A percentile compares a stretch with the other conserved stretches of the same genome.
phyloP scores from a whole-genome alignment of 345 rosid species.

The Clarkia xantiana region DNA sequence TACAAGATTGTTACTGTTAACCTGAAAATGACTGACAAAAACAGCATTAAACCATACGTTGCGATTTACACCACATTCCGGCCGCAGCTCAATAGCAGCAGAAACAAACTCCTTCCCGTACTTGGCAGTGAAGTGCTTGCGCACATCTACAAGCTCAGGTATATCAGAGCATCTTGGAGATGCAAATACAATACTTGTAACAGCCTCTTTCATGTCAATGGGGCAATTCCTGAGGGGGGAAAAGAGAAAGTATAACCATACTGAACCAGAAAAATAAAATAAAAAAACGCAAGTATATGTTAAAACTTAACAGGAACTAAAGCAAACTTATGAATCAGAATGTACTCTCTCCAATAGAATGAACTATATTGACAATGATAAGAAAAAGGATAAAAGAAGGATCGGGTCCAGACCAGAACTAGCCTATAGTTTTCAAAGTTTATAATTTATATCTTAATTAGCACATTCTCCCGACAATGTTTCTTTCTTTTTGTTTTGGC shows the following conservation, averaged over 20 bases:
- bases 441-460: no score
- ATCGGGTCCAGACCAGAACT: no score
- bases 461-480: no score
- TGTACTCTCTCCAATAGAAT: no score
- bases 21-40: background rate
- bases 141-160: slow-evolving; percentile 54
- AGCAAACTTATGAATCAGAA: no score
- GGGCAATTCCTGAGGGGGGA: slow-evolving; percentile 57
- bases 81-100: slow-evolving; percentile 62
- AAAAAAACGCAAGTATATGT: background rate
- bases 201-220: slow-evolving; percentile 81
- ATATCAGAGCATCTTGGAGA: slow-evolving; percentile 73
- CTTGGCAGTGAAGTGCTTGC: slow-evolving; percentile 61
- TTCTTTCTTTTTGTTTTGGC: no score
- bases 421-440: no score
- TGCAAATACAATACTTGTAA: slow-evolving; percentile 61
- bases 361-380: no score
- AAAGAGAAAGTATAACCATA: background rate
- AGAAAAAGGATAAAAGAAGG: no score
- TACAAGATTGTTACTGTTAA: background rate
- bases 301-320: no score
- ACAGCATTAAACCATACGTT: slow-evolving; percentile 32
- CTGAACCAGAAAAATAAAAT: background rate
- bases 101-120: slow-evolving; percentile 79
- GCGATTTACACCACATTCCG: slow-evolving; percentile 79